Evolutionary conservation across 1,284 basidiomycete genomes (phyloP).

Genomic region (Cutaneotrichosporon mucoides): DNA sequence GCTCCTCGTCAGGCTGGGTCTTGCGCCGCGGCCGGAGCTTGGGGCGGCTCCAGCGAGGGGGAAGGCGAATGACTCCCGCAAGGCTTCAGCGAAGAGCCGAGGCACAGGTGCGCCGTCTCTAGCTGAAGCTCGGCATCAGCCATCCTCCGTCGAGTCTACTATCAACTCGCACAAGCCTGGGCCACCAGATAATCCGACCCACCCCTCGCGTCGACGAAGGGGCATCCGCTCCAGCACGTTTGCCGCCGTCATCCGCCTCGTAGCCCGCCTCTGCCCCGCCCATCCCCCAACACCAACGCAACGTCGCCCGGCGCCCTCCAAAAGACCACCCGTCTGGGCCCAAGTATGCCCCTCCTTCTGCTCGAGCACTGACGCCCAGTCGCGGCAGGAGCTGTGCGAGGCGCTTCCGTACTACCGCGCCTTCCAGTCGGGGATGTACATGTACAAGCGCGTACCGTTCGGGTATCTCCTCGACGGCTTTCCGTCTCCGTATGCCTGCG

Average conservation of each 20-base stretch:
- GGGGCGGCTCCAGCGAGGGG: too few species aligned
- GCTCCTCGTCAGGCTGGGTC: too few species aligned
- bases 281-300: not conserved
- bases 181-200: too few species aligned
- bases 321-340: conserved; percentile 38
- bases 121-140: too few species aligned
- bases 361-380: conserved; percentile 13
- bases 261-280: conserved; percentile 9
- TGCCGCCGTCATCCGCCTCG: conserved; percentile 24
- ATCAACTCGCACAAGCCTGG: too few species aligned
- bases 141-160: too few species aligned
- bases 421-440: conserved; percentile 45
- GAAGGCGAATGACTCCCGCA: too few species aligned
- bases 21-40: too few species aligned
- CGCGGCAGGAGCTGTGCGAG: conserved; percentile 46
- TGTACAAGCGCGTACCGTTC: conserved; percentile 32
- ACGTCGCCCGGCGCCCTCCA: conserved; percentile 4
- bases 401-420: conserved; percentile 45
- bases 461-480: conserved; percentile 44
- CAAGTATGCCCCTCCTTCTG: conserved; percentile 22
- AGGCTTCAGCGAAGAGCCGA: too few species aligned
- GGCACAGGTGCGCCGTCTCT: too few species aligned
- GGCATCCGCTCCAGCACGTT: conserved; percentile 25
- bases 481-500: conserved; percentile 31
- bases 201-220: not conserved